These are phyloP conservation scores for Cordyceps militaris DNA, from an alignment of 2,329 filamentous ascomycete genomes.

Conservation along the genomic window DNA sequence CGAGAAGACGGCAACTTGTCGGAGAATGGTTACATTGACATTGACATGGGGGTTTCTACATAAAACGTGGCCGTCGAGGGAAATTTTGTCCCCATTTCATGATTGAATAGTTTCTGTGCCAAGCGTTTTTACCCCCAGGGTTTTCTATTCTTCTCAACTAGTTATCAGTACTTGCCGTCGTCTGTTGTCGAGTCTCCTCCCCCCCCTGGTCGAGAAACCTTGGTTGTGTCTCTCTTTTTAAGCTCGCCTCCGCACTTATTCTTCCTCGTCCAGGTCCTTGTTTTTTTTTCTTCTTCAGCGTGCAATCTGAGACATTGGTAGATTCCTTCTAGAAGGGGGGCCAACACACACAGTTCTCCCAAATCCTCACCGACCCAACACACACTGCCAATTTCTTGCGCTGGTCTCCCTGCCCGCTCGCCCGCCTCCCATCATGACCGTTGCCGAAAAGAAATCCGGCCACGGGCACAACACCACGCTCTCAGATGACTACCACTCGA, in stretches of 20 bases:
- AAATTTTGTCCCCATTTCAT: not conserved
- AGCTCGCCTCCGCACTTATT: constrained; percentile 2
- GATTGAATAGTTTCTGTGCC: not conserved
- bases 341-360: not conserved
- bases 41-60: not conserved
- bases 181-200: not conserved
- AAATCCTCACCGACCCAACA: not conserved
- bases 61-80: not conserved
- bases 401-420: not conserved
- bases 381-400: not conserved
- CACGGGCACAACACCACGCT: not conserved
- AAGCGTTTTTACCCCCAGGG: not conserved
- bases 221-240: not conserved
- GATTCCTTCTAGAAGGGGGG: not conserved
- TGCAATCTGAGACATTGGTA: constrained; percentile 1
- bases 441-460: not conserved
- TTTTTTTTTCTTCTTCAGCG: constrained; percentile 1
- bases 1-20: not conserved
- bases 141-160: not conserved
- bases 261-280: not conserved
- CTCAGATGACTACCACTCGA: not conserved
- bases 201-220: not conserved
- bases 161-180: not conserved
- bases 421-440: not conserved
- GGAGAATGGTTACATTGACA: not conserved